Evolutionary conservation across 2,329 filamentous ascomycete species (phyloP).

Genomic region (Fusarium sp.): DNA sequence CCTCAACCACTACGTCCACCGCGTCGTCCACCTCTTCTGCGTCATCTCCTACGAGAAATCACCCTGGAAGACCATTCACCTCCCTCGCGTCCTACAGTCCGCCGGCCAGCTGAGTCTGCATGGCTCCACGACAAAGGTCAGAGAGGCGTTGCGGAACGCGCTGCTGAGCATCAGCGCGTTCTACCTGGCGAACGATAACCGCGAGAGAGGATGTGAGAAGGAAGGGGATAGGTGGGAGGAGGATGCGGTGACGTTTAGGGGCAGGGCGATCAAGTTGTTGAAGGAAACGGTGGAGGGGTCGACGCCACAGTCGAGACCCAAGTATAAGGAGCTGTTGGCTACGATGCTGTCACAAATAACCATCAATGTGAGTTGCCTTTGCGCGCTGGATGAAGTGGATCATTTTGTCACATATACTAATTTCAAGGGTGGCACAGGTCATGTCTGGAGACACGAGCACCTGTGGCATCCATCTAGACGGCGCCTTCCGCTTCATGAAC

Average conservation of each 20-base stretch:
- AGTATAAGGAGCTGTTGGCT: background rate
- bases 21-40: background rate
- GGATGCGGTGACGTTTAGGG: background rate
- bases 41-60: background rate
- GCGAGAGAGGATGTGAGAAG: background rate
- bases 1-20: background rate
- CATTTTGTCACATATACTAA: background rate
- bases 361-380: background rate
- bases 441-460: background rate
- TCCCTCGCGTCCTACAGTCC: background rate
- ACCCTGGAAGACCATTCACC: background rate
- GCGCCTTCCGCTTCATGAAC: background rate
- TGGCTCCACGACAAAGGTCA: background rate
- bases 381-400: background rate
- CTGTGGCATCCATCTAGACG: background rate
- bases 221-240: background rate
- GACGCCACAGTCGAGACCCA: background rate
- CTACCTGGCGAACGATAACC: background rate
- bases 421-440: background rate
- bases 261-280: background rate
- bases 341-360: background rate
- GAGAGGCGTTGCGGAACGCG: background rate
- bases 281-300: background rate
- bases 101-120: background rate
- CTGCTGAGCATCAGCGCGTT: background rate